Evolutionary conservation across 495 filamentous ascomycete genomes (phyloP), one percentile per base, ranked within the genome.

Genomic region (Aspergillus campestris): DNA sequence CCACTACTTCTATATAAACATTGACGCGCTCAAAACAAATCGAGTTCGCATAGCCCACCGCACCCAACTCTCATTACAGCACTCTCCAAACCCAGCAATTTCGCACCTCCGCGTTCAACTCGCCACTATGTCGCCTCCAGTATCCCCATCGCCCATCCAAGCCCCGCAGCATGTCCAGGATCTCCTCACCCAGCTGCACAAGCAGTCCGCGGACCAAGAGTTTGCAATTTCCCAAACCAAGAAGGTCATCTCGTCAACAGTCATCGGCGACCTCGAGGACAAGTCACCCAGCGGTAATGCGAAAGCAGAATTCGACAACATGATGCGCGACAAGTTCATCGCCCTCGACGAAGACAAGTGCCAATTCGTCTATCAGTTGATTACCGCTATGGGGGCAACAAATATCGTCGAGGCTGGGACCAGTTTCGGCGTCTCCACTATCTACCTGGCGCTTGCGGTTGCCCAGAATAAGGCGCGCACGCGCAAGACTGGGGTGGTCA

Each of bases 381-480:
- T 62, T 15, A 44, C 51, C 13, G 54, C 67, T 12, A 69, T 61
- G 13, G 60, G 60, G 0, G 75, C 72, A 6, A 66, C 51, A 8
- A 71, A 66, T 42, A 50, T 77, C 29, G 69, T 79, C 31, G 76
- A 80, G 44, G 73, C 68, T 0, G 76, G 76, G 3, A 80, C 76
- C 7, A 74, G 69, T 42, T 79, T 73, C 44, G 76, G 77, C 6
- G 74, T 81, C 9, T 72, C 67, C 45, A 79, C 75, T 0, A 79
- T 81, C 44, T 79, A 78, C 35, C 65, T 81, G 6, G 72, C 72
- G 6, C 57, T 81, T 7, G 77, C 75, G 0, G 63, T 76, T 6
- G 62, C 58, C 0, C 56, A 67, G 48, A 62, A 39, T 10, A 51
- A 45, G 7, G 52, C 50, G 0, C 42, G 32, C 9, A 52, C 52